Evolutionary conservation across 2,329 filamentous ascomycete genomes (phyloP).

Genomic region (Ustulina deusta): DNA sequence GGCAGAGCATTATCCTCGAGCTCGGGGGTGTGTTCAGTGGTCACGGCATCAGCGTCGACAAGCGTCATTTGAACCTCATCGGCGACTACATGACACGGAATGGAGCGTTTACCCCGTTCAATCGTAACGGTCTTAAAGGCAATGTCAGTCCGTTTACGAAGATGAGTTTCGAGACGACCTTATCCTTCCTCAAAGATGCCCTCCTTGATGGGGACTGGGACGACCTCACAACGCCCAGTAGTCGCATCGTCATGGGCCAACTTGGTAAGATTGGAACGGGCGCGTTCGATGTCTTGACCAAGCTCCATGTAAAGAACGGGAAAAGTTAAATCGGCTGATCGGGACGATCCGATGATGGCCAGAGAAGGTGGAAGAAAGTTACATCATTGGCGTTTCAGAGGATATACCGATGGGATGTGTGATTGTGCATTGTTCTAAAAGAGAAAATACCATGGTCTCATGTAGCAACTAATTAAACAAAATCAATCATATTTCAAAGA

Average conservation of each 20-base stretch:
- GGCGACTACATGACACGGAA: constrained; percentile 98
- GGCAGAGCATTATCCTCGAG: constrained; percentile 87
- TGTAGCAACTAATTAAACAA: constrained; percentile 22
- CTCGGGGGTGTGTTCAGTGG: constrained; percentile 86
- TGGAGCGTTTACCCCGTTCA: constrained; percentile 91
- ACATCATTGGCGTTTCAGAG: constrained; percentile 31
- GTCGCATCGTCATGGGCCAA: constrained; percentile 87
- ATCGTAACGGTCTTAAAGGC: constrained; percentile 85
- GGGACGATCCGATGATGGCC: constrained; percentile 3
- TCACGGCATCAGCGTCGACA: constrained; percentile 93
- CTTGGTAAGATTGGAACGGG: constrained; percentile 89
- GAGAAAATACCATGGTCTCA: constrained; percentile 1
- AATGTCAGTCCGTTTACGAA: constrained; percentile 94
- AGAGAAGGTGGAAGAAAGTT: constrained; percentile 1
- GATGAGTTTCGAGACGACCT: constrained; percentile 99
- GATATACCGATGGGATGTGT: not conserved
- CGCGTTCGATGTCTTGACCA: constrained; percentile 85
- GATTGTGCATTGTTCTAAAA: constrained; percentile 8
- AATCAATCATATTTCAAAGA: not conserved
- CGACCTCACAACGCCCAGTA: constrained; percentile 85
- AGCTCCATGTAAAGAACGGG: constrained; percentile 65
- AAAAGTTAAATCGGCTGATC: constrained; percentile 49
- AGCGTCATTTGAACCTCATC: constrained; percentile 93
- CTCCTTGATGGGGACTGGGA: constrained; percentile 92
- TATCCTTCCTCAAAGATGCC: constrained; percentile 92